Percentiles rank a stretch among this genome's conserved stretches.
These are phyloP conservation scores for Arachis stenosperma DNA, from an alignment of 306 rosid genomes.

Conservation along the genomic window DNA sequence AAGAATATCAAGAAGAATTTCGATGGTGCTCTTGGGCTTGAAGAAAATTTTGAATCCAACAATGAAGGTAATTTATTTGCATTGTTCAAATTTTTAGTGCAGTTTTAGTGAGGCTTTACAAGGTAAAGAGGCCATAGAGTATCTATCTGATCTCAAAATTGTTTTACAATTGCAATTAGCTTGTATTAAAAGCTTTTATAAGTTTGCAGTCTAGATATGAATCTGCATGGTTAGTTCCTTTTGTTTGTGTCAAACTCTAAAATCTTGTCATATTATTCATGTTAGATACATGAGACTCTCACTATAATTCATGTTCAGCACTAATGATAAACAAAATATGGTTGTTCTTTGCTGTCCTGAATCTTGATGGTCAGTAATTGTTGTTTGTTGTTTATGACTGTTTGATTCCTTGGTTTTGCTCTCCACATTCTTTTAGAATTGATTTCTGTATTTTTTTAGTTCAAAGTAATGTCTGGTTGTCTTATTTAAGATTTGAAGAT, in stretches of 20 bases:
- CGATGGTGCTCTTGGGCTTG: too few species aligned
- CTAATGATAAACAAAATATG: conserved; percentile 7
- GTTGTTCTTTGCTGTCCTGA: conserved; percentile 21
- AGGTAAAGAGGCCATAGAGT: neutral
- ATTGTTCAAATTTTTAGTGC: neutral
- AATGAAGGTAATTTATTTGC: too few species aligned
- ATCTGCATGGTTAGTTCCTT: neutral
- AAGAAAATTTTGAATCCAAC: too few species aligned
- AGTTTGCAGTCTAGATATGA: neutral
- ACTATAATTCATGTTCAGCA: neutral
- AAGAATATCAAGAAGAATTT: too few species aligned
- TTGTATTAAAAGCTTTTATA: neutral
- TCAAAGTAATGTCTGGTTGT: neutral
- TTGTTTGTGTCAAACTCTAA: conserved; percentile 12
- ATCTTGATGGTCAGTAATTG: neutral
- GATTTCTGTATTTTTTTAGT: too few species aligned
- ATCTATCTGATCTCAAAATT: neutral
- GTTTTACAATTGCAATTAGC: neutral
- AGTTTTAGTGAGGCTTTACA: conserved; percentile 2
- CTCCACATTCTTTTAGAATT: too few species aligned
- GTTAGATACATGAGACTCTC: too few species aligned
- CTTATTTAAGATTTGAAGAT: neutral
- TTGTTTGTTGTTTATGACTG: too few species aligned
- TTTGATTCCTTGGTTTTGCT: neutral
- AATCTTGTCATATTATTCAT: neutral